A percentile compares a stretch with the other conserved stretches of the same genome.
phyloP scores from a whole-genome alignment of 768 basidiomycete species.

The Cystofilobasidium capitatum region DNA sequence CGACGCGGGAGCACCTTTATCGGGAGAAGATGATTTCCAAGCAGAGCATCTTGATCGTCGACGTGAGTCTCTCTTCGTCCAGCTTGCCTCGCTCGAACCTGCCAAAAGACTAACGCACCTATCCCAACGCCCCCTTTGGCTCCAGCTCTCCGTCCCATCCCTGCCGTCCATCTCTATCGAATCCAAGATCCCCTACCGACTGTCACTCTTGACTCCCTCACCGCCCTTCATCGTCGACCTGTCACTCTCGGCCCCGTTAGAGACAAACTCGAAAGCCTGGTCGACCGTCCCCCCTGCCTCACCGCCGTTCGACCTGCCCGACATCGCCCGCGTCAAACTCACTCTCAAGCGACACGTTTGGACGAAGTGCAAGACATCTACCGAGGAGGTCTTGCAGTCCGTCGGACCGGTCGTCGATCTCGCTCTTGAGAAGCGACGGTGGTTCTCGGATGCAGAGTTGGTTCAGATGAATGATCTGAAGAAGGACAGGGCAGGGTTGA shows the following conservation, averaged over 20 bases:
- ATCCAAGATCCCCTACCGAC: background rate
- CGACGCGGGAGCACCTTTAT: background rate
- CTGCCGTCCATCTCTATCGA: background rate
- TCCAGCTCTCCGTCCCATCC: background rate
- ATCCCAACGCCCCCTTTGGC: background rate
- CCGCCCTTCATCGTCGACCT: background rate
- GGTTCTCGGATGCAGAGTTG: background rate
- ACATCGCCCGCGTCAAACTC: background rate
- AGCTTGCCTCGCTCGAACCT: background rate
- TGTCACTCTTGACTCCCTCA: background rate
- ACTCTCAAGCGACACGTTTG: background rate
- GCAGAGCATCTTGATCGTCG: background rate
- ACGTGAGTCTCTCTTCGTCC: background rate
- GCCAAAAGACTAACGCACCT: background rate
- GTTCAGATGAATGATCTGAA: background rate
- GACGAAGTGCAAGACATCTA: background rate
- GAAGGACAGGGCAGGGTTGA: background rate
- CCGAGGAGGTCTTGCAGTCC: background rate
- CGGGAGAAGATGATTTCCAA: background rate
- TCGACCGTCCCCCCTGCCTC: background rate
- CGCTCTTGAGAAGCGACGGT: background rate
- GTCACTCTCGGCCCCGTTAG: background rate
- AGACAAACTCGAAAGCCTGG: background rate
- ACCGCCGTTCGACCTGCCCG: background rate
- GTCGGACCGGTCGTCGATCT: background rate